Evolutionary conservation across 1,139 yeast genomes (phyloP), one percentile per base, ranked within the genome.

Genomic region (Kodamaea sp.): DNA sequence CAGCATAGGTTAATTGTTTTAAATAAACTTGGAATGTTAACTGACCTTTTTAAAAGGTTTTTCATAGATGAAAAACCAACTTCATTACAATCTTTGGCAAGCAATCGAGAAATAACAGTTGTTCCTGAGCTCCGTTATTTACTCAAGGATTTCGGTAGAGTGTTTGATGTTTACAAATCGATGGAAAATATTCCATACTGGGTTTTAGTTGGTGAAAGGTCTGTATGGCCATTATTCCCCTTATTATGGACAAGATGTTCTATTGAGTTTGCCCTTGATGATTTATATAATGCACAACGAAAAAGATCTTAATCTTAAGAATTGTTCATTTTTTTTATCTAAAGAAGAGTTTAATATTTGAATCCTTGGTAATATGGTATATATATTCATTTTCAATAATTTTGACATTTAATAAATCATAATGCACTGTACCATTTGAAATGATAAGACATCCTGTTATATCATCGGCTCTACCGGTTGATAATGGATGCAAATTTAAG

Each of bases 141-240:
- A 35, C 57, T 84, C 33, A 70, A 70, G 30, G 95, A 86, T 55
- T 78, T 82, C 49, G 81, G 86, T 27, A 67, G 85, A 45, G 79
- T 84, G 1, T 81, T 85, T 52, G 95, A 89, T 50, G 81, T 87
- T 7, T 86, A 87, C 46, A 75, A 78, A 50, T 67, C 75, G 8
- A 62, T 75, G 62, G 81, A 81, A 42, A 89, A 87, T 55, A 84
- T 89, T 25, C 86, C 89, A 2, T 88, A 88, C 54, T 90, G 97
- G 95, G 79, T 89, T 2, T 66, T 76, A 38, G 89, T 90, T 27
- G 99, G 99, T 4, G 97, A 90, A 59, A 72, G 85, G 48, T 84
- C 95, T 36, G 89, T 90, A 0, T 92, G 98, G 98, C 96, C 96
- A 1, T 77, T 87, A 44, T 73, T 88, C 47, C 88, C 97, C 0